Conservation (phyloP, 2,329 filamentous ascomycete genomes). For the Colletotrichum theobromicola region DNA sequence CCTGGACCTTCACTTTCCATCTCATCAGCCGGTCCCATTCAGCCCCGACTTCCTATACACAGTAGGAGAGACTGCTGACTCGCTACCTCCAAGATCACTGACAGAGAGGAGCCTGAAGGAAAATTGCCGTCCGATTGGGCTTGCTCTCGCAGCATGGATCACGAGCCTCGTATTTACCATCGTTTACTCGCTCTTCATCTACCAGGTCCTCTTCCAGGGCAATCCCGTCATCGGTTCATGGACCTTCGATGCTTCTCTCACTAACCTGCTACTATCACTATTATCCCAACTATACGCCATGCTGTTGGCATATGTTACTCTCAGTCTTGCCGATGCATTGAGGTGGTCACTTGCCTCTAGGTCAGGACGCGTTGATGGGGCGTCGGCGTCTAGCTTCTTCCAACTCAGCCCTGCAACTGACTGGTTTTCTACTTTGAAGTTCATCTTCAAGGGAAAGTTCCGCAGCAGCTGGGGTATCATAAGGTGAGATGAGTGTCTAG, state of each 20-base stretch:
- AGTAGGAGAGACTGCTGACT: not conserved
- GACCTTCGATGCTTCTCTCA: conserved; percentile 7
- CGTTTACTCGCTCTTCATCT: conserved; percentile 9
- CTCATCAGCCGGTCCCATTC: not conserved
- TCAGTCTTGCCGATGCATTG: conserved; percentile 5
- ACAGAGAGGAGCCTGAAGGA: not conserved
- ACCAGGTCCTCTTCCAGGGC: conserved; percentile 2
- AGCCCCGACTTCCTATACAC: not conserved
- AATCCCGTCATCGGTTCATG: conserved; percentile 1
- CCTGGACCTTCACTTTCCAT: not conserved
- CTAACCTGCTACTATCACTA: conserved; percentile 12
- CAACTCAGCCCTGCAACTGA: conserved; percentile 16
- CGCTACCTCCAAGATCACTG: not conserved
- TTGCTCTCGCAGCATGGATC: not conserved
- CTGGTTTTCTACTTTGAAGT: conserved; percentile 16
- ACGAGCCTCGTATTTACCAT: conserved; percentile 3
- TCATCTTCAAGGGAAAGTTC: conserved; percentile 1
- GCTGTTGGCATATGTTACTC: not conserved
- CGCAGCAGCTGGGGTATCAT: not conserved
- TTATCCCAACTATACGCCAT: conserved; percentile 10
- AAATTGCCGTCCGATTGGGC: not conserved
- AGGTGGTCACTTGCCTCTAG: conserved; percentile 12
- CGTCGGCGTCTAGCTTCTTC: conserved; percentile 12
- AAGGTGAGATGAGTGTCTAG: not conserved
- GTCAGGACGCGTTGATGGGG: not conserved